Conservation (phyloP, 2,329 filamentous ascomycete species). For the Penicillium brevicompactum region DNA sequence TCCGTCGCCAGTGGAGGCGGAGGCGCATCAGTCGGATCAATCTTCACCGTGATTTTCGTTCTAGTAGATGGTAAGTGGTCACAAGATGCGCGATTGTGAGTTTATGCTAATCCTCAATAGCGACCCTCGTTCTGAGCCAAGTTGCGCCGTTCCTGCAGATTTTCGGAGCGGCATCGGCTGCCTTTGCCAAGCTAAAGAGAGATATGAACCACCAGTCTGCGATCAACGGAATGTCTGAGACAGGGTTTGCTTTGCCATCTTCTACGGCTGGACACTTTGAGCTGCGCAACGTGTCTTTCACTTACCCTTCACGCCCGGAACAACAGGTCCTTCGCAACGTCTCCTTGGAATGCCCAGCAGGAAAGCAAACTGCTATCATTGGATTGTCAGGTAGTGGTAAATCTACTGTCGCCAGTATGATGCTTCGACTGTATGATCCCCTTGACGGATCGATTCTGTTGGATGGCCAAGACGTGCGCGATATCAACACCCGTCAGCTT, state of each 20-base stretch:
- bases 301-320: slow-evolving; percentile 34
- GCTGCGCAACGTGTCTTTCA: slow-evolving; percentile 40
- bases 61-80: slow-evolving; percentile 39
- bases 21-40: slow-evolving; percentile 36
- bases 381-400: slow-evolving; percentile 60
- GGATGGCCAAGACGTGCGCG: slow-evolving; percentile 62
- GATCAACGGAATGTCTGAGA: slow-evolving; percentile 45
- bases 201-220: slow-evolving; percentile 57
- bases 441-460: slow-evolving; percentile 64
- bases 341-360: slow-evolving; percentile 38
- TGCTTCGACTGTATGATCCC: slow-evolving; percentile 67
- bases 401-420: slow-evolving; percentile 65
- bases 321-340: slow-evolving; percentile 31
- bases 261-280: slow-evolving; percentile 33
- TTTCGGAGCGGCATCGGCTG: slow-evolving; percentile 52
- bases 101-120: slow-evolving; percentile 24
- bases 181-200: slow-evolving; percentile 60
- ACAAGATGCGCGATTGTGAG: background rate
- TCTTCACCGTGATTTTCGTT: slow-evolving; percentile 44
- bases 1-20: slow-evolving; percentile 17
- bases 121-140: slow-evolving; percentile 41
- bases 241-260: slow-evolving; percentile 20
- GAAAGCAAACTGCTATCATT: slow-evolving; percentile 54
- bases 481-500: slow-evolving; percentile 53
- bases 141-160: slow-evolving; percentile 48